Conservation (phyloP, 2,329 filamentous ascomycete species). For the Cladosporium colombiae region DNA sequence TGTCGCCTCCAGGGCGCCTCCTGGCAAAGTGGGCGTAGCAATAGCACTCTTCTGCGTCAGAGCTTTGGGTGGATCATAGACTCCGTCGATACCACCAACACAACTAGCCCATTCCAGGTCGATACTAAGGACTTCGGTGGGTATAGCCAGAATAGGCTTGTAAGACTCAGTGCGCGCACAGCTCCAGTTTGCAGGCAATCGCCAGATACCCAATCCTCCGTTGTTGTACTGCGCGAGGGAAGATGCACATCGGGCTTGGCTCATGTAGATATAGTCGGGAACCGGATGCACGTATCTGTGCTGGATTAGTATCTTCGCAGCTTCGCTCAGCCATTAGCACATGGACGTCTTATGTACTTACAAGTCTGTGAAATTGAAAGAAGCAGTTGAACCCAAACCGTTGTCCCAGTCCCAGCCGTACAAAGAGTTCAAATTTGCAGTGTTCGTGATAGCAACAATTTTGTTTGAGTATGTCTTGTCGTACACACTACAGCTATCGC, state of each 20-base stretch:
- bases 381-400: not conserved
- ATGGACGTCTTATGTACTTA: not conserved
- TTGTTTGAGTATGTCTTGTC: constrained; percentile 20
- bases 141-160: constrained; percentile 7
- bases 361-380: constrained; percentile 17
- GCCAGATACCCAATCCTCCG: not conserved
- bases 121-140: not conserved
- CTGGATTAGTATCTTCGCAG: not conserved
- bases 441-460: constrained; percentile 22
- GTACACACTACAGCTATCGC: constrained; percentile 21
- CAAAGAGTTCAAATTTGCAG: constrained; percentile 18
- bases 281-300: constrained; percentile 1
- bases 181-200: constrained; percentile 2
- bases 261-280: constrained; percentile 9
- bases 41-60: not conserved
- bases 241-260: not conserved
- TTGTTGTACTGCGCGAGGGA: not conserved
- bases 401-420: constrained; percentile 1
- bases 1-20: not conserved
- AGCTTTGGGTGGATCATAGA: constrained; percentile 16
- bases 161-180: not conserved
- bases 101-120: constrained; percentile 11
- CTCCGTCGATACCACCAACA: constrained; percentile 4
- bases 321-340: too few relatives aligned
- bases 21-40: not conserved